phyloP scores from a whole-genome alignment of 768 basidiomycete genomes.

The Rubroboletus pulcherrimus region DNA sequence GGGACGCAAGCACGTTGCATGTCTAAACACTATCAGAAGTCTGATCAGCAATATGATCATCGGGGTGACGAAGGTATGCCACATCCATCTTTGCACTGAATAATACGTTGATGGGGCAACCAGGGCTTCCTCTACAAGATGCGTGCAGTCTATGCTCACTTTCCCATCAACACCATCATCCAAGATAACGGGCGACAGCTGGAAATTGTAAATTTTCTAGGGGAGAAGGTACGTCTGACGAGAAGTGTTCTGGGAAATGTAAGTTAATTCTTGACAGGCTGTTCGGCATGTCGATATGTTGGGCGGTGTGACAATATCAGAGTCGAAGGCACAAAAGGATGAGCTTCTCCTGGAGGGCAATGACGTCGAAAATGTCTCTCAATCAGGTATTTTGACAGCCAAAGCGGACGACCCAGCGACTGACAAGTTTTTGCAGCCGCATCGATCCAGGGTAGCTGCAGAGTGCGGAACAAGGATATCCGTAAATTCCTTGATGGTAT shows the following conservation, averaged over 20 bases:
- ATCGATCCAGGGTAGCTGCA: slow-evolving; percentile 93
- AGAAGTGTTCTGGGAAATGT: neutral
- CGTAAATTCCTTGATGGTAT: slow-evolving; percentile 97
- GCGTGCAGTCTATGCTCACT: slow-evolving; percentile 99
- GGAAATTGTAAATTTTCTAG: slow-evolving; percentile 94
- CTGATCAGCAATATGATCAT: slow-evolving; percentile 96
- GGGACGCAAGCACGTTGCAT: slow-evolving; percentile 96
- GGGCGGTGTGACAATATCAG: slow-evolving; percentile 75
- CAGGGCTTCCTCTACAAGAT: slow-evolving; percentile 99
- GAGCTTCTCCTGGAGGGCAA: slow-evolving; percentile 93
- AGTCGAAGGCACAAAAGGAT: slow-evolving; percentile 92
- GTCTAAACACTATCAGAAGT: slow-evolving; percentile 92
- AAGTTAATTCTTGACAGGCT: slow-evolving; percentile 45
- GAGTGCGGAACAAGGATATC: slow-evolving; percentile 99
- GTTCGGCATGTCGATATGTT: slow-evolving; percentile 93
- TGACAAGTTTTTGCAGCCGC: slow-evolving; percentile 55
- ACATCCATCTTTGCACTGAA: neutral
- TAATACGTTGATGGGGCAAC: slow-evolving; percentile 1
- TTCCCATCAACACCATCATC: slow-evolving; percentile 99
- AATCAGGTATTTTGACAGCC: slow-evolving; percentile 61
- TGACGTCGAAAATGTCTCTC: slow-evolving; percentile 95
- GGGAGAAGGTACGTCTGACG: slow-evolving; percentile 71
- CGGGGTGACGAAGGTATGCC: slow-evolving; percentile 86
- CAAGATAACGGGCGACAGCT: slow-evolving; percentile 65
- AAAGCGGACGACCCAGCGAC: neutral